Evolutionary conservation across 2,329 filamentous ascomycete species (phyloP), one percentile per base, ranked within the genome.

Genomic region (Nothophaeocryptopus gaeumannii): DNA sequence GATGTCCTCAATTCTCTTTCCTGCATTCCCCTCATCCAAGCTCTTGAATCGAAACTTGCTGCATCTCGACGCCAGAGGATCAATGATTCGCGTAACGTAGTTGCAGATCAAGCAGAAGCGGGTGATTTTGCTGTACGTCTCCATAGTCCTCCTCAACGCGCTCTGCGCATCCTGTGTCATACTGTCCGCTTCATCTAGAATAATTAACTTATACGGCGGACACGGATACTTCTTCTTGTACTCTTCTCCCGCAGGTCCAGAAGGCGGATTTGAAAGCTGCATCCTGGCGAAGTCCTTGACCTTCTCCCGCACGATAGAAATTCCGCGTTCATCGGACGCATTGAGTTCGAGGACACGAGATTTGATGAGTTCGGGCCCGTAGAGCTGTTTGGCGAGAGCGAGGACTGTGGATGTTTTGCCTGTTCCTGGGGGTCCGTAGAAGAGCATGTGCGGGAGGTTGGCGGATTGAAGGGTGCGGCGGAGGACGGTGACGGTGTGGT

Each of bases 141-240:
- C 93, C 93, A 99, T 99, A 1, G 93, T 99, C 47, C 95, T 81
- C 58, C 93, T 81, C 50, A 99, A 77, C 5, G 95, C 93, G 53
- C 84, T 88, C 75, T 99, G 93, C 10, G 93, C 93, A 72, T 99
- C 95, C 70, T 97, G 92, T 34, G 93, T 99, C 92, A 99, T 97
- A 60, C 87, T 93, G 70, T 99, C 93, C 60, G 93, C 93, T 74
- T 99, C 93, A 71, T 99, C 93, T 52, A 99, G 83, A 54, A 99
- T 89, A 67, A 99, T 92, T 67, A 99, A 96, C 75, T 99, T 99
- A 78, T 96, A 99, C 0, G 93, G 93, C 15, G 93, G 93, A 67
- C 92, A 97, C 0, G 93, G 91, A 65, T 95, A 96, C 66, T 85
- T 74, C 53, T 79, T 76, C 39, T 76, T 67, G 59, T 84, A 84